Base-by-base conservation (phyloP, 164 flowering plant species). In the Berberis vulgaris region DNA sequence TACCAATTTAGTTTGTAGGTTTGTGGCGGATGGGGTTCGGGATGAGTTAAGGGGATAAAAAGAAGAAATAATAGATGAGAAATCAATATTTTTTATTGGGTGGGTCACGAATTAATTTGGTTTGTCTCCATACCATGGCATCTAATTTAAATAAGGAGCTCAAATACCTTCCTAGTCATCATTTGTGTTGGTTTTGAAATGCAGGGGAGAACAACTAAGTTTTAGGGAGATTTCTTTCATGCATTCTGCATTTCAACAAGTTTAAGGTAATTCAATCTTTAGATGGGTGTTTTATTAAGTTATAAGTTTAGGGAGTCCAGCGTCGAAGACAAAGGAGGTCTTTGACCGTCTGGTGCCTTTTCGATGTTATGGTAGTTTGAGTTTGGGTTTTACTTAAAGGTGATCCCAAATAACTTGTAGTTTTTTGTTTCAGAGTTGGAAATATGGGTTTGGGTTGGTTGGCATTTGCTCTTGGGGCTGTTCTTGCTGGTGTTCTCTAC, bases 401-500 rank as follows among this genome's bases (percentile, higher is more conserved):
- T 46, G 4, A 3, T 46, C 9, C 10, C 3, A 7, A 45, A 0
- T 13, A 45, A 26, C 5, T 26, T 2, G 39, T 26, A 61, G 10
- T 9, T 45, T 58, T 40, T 58, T 42, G 46, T 59, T 43, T 45
- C 42, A 4, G 1, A 41, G 50, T 47, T 6, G 5, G 10, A 57
- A 45, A 3, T 7, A 64, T 54, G 43, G 59, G 57, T 54, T 9
- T 64, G 13, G 41, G 52, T 41, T 54, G 67, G 52, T 62, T 57
- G 71, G 64, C 62, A 57, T 49, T 67, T 10, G 4, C 60, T 59
- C 47, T 42, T 45, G 60, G 45, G 3, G 42, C 58, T 47, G 9
- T 55, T 43, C 46, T 68, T 43, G 49, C 42, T 44, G 65, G 41
- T 41, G n/a, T 60, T 38, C 65, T 72, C 26, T 44, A 42, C 13